phyloP scores from a whole-genome alignment of 805 yeast species.

The Spathaspora arborariae region DNA sequence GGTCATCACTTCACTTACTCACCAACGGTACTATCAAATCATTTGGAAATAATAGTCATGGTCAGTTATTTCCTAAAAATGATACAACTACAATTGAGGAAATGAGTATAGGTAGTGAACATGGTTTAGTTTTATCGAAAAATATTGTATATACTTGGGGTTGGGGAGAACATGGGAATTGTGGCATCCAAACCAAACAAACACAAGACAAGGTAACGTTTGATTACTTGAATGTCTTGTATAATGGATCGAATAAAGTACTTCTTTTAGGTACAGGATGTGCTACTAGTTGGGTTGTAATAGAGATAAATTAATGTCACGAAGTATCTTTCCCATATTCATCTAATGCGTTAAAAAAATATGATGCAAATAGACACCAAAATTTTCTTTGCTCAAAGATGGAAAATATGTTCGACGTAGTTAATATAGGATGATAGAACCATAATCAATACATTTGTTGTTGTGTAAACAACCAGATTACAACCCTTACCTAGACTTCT shows the following conservation, averaged over 20 bases:
- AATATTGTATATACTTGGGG: constrained; percentile 75
- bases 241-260: constrained; percentile 19
- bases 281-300: constrained; percentile 63
- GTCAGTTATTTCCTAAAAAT: constrained; percentile 46
- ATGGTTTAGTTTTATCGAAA: constrained; percentile 51
- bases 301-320: constrained; percentile 48
- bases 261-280: constrained; percentile 53
- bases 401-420: constrained; percentile 78
- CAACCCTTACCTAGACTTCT: constrained; percentile 1
- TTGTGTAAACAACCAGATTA: constrained; percentile 1
- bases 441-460: constrained; percentile 19
- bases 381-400: constrained; percentile 49
- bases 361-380: constrained; percentile 4
- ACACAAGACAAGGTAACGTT: constrained; percentile 28
- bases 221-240: constrained; percentile 32
- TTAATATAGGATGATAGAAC: constrained; percentile 67
- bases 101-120: constrained; percentile 78
- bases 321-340: constrained; percentile 75
- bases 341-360: constrained; percentile 48
- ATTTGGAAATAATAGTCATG: constrained; percentile 73
- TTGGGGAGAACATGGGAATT: constrained; percentile 99
- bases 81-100: constrained; percentile 6
- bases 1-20: constrained; percentile 71
- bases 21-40: constrained; percentile 28
- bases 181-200: constrained; percentile 46